Conservation (phyloP, 2,329 filamentous ascomycete species). For the Thermothelomyces thermophilus region DNA sequence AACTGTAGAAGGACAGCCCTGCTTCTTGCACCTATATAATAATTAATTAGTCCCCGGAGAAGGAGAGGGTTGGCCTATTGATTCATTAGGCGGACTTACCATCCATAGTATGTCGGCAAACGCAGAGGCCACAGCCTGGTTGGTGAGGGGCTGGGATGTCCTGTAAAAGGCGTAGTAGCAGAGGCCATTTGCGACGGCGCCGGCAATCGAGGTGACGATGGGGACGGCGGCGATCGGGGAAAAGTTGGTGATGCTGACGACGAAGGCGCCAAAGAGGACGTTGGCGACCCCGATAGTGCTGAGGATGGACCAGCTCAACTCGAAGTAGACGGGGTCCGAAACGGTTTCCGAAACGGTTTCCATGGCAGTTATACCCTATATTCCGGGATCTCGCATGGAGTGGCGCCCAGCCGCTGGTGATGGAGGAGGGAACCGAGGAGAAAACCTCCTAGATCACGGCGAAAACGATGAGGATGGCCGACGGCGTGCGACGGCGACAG, state of each 20-base stretch:
- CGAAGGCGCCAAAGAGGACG: constrained; percentile 33
- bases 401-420: no score
- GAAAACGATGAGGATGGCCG: no score
- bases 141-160: constrained; percentile 19
- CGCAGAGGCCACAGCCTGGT: constrained; percentile 31
- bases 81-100: constrained; percentile 23
- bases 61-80: neutral
- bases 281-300: constrained; percentile 39
- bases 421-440: no score
- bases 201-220: constrained; percentile 33
- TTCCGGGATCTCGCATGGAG: no score
- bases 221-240: constrained; percentile 36
- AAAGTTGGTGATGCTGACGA: constrained; percentile 36
- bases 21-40: constrained; percentile 41
- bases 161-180: constrained; percentile 39
- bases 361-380: neutral
- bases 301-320: constrained; percentile 40
- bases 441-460: no score
- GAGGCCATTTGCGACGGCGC: constrained; percentile 37
- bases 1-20: constrained; percentile 43
- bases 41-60: neutral
- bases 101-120: constrained; percentile 38
- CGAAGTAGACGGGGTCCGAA: constrained; percentile 26
- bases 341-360: no score
- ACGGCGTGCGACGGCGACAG: no score